These are phyloP conservation scores for Saccharomycopsis fibuligera DNA, from an alignment of 805 yeast species.

Conservation along the genomic window DNA sequence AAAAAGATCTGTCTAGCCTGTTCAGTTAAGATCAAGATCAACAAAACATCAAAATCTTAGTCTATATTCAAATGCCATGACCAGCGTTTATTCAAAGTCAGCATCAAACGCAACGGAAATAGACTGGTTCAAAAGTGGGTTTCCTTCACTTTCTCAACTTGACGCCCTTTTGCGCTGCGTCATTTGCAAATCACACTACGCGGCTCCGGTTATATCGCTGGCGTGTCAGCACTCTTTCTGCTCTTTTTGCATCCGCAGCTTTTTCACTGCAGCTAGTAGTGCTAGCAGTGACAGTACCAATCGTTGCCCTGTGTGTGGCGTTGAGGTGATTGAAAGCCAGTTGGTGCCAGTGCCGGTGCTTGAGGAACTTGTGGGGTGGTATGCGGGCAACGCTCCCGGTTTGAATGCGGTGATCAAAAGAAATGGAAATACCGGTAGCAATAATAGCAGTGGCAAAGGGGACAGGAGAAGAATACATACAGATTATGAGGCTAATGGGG, in stretches of 20 bases:
- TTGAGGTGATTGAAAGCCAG: conserved; percentile 13
- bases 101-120: too few species aligned
- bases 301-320: conserved; percentile 15
- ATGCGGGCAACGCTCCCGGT: not conserved
- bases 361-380: conserved; percentile 14
- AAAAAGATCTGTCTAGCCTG: too few species aligned
- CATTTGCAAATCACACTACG: conserved; percentile 13
- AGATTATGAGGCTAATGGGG: too few species aligned
- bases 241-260: conserved; percentile 16
- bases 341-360: conserved; percentile 10
- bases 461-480: not conserved
- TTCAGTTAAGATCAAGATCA: too few species aligned
- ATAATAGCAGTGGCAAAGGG: not conserved
- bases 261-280: not conserved
- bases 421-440: not conserved
- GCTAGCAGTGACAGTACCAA: not conserved
- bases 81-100: too few species aligned
- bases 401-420: not conserved
- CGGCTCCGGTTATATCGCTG: conserved; percentile 11
- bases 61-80: too few species aligned
- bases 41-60: too few species aligned
- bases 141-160: conserved; percentile 3
- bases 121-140: too few species aligned
- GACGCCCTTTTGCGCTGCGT: conserved; percentile 7
- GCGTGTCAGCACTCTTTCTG: conserved; percentile 15